Base-by-base conservation (phyloP, 768 basidiomycete species). In the Fomitopsis serialis region DNA sequence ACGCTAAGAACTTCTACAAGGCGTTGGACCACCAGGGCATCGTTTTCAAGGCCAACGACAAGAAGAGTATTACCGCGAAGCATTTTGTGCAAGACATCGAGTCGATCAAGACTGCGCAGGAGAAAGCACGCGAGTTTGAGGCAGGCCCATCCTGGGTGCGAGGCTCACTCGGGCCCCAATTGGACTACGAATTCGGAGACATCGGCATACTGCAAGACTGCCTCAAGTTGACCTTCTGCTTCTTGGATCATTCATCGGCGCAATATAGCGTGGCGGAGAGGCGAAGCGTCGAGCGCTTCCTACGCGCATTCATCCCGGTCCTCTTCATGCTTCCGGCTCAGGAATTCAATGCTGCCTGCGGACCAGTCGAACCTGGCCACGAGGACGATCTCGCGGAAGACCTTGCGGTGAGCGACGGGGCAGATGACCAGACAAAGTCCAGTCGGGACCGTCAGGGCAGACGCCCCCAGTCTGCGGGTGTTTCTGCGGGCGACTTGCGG, bases 1-100 rank as follows among this genome's bases (percentile, higher is more conserved):
- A 99, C 63, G 87, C 87, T 52, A 94, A 93, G 73, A 98, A 98
- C 74, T 98, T 95, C 67, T 96, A 97, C 83, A 98, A 96, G 72
- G 87, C 89, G 27, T 83, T 98, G 47, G 97, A 99, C 66, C 92
- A 97, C 64, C 95, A 97, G 68, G 95, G 93, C 17, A 89, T 91
- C 68, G 83, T 79, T 54, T 97, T 96, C 83, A 98, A 98, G 74
- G 78, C 78, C 53, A 95, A 92, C 68, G 97, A 99, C 77, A 98
- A 98, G 81, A 92, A 92, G 71, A 80, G 78, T 54, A 88, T 94
- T 64, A 92, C 88, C 7, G 78, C 89, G 42, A 94, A 92, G 66
- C 72, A 84, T 58, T 90, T 96, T 63, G 84, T 92, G 27, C 75
- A 72, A 27, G 87, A 95, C 52, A 87, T 95, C 61, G 92, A 94